Percentiles rank a stretch among this genome's conserved stretches.
Evolutionary conservation across 2,329 filamentous ascomycete genomes (phyloP).

Genomic region (Lachnum nothofagi): DNA sequence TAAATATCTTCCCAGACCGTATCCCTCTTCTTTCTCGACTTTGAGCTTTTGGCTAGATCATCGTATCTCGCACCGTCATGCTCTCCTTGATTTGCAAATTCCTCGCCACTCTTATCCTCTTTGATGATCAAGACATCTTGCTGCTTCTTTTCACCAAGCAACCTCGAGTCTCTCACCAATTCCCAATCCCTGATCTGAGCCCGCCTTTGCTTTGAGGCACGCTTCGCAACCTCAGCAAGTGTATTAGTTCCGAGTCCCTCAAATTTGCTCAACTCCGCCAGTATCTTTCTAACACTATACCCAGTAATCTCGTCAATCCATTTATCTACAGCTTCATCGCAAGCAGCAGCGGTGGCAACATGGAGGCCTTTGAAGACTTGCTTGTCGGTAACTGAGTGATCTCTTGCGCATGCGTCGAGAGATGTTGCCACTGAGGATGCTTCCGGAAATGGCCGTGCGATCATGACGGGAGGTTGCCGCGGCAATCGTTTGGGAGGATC

Average conservation of each 20-base stretch:
- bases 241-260: slow-evolving; percentile 38
- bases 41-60: too few relatives aligned
- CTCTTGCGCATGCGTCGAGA: not conserved
- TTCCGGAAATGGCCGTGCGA: not conserved
- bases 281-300: slow-evolving; percentile 47
- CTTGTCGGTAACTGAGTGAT: slow-evolving; percentile 38
- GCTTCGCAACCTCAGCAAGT: slow-evolving; percentile 22
- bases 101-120: not conserved
- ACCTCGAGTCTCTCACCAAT: slow-evolving; percentile 12
- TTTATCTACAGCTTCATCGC: slow-evolving; percentile 49
- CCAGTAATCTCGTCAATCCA: slow-evolving; percentile 50
- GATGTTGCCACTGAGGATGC: not conserved
- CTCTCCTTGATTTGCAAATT: not conserved
- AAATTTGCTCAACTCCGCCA: slow-evolving; percentile 50
- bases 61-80: too few relatives aligned
- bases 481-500: not conserved
- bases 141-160: slow-evolving; percentile 1
- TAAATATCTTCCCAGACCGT: too few relatives aligned
- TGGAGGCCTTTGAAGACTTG: slow-evolving; percentile 52
- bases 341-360: slow-evolving; percentile 52
- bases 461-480: not conserved
- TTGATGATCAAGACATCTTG: not conserved
- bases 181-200: slow-evolving; percentile 18
- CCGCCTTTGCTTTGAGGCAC: slow-evolving; percentile 21
- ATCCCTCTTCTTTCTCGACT: too few relatives aligned